Conservation (phyloP, 225 moss, liverwort and hornwort species). For the Physcomitrellopsis africana region DNA sequence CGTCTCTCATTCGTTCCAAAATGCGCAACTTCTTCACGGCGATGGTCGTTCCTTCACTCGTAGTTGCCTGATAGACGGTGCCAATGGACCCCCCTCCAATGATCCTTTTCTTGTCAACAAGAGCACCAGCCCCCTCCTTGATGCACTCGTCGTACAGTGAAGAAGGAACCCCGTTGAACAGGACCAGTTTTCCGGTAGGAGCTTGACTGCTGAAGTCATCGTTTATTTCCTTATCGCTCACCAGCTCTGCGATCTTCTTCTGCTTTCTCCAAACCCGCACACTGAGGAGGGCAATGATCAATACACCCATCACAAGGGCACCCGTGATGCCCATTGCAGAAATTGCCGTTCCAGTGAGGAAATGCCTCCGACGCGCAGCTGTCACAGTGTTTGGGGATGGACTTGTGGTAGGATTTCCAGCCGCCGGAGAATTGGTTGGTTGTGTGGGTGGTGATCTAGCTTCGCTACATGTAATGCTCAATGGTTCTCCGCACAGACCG, state of each 20-base stretch:
- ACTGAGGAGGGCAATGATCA: slow-evolving; percentile 54
- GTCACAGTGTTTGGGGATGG: slow-evolving; percentile 8
- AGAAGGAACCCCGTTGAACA: slow-evolving; percentile 61
- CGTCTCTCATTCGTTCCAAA: slow-evolving; percentile 63
- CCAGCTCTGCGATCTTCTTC: slow-evolving; percentile 33
- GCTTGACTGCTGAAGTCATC: slow-evolving; percentile 59
- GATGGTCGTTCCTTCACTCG: slow-evolving; percentile 56
- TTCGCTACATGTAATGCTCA: slow-evolving; percentile 44
- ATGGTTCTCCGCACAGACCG: slow-evolving; percentile 65
- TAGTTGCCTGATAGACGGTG: slow-evolving; percentile 63
- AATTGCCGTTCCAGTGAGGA: slow-evolving; percentile 58
- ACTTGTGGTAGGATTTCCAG: background rate
- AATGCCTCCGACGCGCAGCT: slow-evolving; percentile 24
- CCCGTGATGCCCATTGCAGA: slow-evolving; percentile 62
- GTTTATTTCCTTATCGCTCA: slow-evolving; percentile 46
- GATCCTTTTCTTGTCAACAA: slow-evolving; percentile 61
- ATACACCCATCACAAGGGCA: slow-evolving; percentile 45
- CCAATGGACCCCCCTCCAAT: slow-evolving; percentile 72
- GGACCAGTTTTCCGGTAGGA: slow-evolving; percentile 69
- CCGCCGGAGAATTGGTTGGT: background rate
- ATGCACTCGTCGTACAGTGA: slow-evolving; percentile 61
- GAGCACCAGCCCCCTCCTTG: slow-evolving; percentile 62
- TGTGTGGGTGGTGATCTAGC: slow-evolving; percentile 21
- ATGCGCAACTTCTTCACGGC: slow-evolving; percentile 76
- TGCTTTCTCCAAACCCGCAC: slow-evolving; percentile 42